These are phyloP conservation scores for Vigna hirtella DNA, from an alignment of 306 rosid genomes.

Conservation along the genomic window DNA sequence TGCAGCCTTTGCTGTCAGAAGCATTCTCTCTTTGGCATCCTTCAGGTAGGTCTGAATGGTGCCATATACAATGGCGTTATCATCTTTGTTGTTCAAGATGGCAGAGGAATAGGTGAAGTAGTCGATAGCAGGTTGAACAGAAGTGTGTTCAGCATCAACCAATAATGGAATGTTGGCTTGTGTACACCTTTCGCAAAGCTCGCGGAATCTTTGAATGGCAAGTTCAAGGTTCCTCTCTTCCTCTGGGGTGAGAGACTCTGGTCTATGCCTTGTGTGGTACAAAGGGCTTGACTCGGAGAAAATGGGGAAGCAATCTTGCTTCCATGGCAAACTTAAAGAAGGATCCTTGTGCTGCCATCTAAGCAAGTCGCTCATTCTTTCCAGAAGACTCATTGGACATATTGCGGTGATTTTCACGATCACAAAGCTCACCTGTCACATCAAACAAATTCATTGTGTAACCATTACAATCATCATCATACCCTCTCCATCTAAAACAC, in stretches of 20 bases:
- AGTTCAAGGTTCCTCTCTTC: conserved; percentile 76
- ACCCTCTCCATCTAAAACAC: background rate
- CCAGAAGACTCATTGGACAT: conserved; percentile 74
- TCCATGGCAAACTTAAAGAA: conserved; percentile 77
- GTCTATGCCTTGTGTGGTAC: conserved; percentile 71
- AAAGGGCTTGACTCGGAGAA: conserved; percentile 69
- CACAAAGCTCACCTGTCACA: conserved; percentile 66
- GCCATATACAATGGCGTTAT: conserved; percentile 62
- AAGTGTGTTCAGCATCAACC: conserved; percentile 85
- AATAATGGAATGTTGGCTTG: conserved; percentile 65
- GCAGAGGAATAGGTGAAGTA: conserved; percentile 84
- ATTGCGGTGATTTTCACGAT: conserved; percentile 85
- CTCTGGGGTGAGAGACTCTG: conserved; percentile 60
- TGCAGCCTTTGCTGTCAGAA: conserved; percentile 55
- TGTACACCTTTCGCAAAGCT: conserved; percentile 62
- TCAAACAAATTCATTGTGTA: conserved; percentile 11
- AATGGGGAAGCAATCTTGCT: conserved; percentile 68
- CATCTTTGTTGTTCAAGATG: conserved; percentile 59
- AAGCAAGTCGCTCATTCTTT: conserved; percentile 74
- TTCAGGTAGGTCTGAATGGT: conserved; percentile 85
- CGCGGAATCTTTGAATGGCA: conserved; percentile 59
- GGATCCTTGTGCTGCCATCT: conserved; percentile 89
- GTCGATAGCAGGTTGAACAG: conserved; percentile 90
- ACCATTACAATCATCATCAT: conserved; percentile 34
- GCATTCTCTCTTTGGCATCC: conserved; percentile 78